Conservation (phyloP, 1,139 yeast species). For the Meyerozyma sp. region DNA sequence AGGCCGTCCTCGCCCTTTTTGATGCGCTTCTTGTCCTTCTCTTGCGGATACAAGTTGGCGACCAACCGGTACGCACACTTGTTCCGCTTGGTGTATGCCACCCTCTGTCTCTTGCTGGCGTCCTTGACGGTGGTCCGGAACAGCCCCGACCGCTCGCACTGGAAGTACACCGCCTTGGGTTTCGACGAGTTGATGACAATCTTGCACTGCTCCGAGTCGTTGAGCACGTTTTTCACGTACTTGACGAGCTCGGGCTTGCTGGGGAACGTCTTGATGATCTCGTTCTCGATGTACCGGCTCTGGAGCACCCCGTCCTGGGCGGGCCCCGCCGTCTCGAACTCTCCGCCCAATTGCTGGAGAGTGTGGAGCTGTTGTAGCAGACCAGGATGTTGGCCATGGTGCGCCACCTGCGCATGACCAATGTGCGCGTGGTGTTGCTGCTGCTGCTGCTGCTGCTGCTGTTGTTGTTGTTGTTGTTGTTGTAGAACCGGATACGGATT, state of each 20-base stretch:
- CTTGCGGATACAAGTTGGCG: slow-evolving; percentile 41
- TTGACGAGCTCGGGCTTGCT: slow-evolving; percentile 39
- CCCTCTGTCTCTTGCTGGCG: slow-evolving; percentile 42
- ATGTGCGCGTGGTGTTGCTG: slow-evolving; percentile 7
- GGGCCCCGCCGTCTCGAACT: neutral
- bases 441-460: slow-evolving; percentile 9
- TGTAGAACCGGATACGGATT: slow-evolving; percentile 20
- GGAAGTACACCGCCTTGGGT: slow-evolving; percentile 48
- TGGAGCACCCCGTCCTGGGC: slow-evolving; percentile 1
- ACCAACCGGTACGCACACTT: slow-evolving; percentile 47
- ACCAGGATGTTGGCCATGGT: slow-evolving; percentile 8
- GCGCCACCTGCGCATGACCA: slow-evolving; percentile 6
- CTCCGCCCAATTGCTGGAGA: slow-evolving; percentile 1
- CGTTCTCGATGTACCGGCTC: slow-evolving; percentile 34
- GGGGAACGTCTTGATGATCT: slow-evolving; percentile 41
- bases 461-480: slow-evolving; percentile 26
- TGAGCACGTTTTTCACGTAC: slow-evolving; percentile 37
- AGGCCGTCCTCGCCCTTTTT: slow-evolving; percentile 16
- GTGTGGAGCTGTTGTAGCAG: slow-evolving; percentile 9
- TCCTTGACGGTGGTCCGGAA: slow-evolving; percentile 49
- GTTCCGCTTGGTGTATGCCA: slow-evolving; percentile 47
- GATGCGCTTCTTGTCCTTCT: slow-evolving; percentile 31
- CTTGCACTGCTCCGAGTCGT: slow-evolving; percentile 42
- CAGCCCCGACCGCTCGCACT: slow-evolving; percentile 44
- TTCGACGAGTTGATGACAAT: slow-evolving; percentile 46